A percentile compares a stretch with the other conserved stretches of the same genome.
Evolutionary conservation across 2,329 filamentous ascomycete species (phyloP).

Genomic region (Pseudogymnoascus sp.): DNA sequence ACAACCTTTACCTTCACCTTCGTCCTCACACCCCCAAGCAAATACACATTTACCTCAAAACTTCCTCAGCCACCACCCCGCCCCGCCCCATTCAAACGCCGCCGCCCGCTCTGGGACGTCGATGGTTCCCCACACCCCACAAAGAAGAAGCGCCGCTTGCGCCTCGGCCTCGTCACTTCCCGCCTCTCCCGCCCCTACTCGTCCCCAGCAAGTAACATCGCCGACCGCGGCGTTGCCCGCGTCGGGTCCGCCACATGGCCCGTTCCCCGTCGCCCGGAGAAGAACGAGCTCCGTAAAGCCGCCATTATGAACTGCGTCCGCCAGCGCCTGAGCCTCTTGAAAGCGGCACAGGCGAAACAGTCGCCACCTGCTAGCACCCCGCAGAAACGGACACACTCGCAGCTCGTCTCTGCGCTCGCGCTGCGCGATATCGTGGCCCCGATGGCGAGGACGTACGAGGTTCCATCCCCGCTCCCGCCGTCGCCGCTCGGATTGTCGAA

Average conservation of each 20-base stretch:
- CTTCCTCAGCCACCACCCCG: slow-evolving; percentile 18
- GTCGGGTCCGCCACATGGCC: slow-evolving; percentile 34
- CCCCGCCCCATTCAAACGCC: slow-evolving; percentile 25
- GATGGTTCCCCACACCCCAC: slow-evolving; percentile 26
- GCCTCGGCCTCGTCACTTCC: slow-evolving; percentile 57
- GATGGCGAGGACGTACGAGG: slow-evolving; percentile 23
- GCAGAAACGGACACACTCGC: slow-evolving; percentile 5
- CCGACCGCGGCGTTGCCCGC: slow-evolving; percentile 45
- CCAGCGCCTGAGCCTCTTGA: slow-evolving; percentile 33
- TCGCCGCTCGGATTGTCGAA: slow-evolving; percentile 29
- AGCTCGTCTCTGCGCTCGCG: slow-evolving; percentile 21
- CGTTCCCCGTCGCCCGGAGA: slow-evolving; percentile 40
- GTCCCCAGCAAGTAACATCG: slow-evolving; percentile 59
- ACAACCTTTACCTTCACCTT: slow-evolving; percentile 30
- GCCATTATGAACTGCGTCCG: slow-evolving; percentile 57
- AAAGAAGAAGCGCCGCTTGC: slow-evolving; percentile 58
- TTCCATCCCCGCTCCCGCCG: slow-evolving; percentile 21
- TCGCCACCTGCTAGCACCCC: background rate
- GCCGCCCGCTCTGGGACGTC: slow-evolving; percentile 28
- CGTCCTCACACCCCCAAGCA: slow-evolving; percentile 27
- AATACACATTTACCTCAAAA: slow-evolving; percentile 30
- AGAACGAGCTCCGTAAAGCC: slow-evolving; percentile 49
- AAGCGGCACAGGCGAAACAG: slow-evolving; percentile 10
- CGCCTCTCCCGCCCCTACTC: slow-evolving; percentile 62
- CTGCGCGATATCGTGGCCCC: slow-evolving; percentile 23